A percentile compares a stretch with the other conserved stretches of the same genome.
Conservation (phyloP, 2,329 filamentous ascomycete genomes). For the Periglandula ipomoeae region DNA sequence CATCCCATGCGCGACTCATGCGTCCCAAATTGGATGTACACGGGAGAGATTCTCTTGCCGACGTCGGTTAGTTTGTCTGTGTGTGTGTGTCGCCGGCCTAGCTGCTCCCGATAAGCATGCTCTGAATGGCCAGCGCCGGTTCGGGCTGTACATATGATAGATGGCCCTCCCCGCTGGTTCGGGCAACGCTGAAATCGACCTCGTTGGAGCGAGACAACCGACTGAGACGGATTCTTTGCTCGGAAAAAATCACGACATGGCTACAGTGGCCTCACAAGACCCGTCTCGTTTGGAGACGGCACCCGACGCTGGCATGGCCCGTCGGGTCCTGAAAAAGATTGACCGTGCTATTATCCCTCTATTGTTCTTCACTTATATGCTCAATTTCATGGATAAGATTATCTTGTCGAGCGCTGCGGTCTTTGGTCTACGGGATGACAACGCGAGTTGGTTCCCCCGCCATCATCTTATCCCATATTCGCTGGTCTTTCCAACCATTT, state of each 20-base stretch:
- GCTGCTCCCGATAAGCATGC: background rate
- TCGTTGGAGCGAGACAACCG: background rate
- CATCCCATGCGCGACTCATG: no score
- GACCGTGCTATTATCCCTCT: constrained; percentile 45
- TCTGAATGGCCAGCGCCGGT: no score
- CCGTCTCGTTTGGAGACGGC: constrained; percentile 5
- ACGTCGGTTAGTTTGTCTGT: no score
- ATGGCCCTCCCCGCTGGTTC: background rate
- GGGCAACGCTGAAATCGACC: background rate
- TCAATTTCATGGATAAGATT: constrained; percentile 54
- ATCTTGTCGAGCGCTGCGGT: constrained; percentile 46
- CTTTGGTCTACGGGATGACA: constrained; percentile 43
- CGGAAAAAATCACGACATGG: background rate
- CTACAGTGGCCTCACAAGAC: background rate
- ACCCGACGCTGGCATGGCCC: constrained; percentile 16
- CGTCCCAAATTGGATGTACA: no score
- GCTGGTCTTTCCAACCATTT: background rate
- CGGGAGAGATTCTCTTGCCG: no score
- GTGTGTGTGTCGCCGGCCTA: no score
- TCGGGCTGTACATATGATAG: background rate
- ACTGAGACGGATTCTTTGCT: background rate
- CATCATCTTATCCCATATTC: background rate
- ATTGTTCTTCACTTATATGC: constrained; percentile 46
- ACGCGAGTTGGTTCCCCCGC: constrained; percentile 13
- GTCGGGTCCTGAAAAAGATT: constrained; percentile 42